Base-by-base conservation (phyloP, 306 rosid genomes). In the Vigna hirtella region DNA sequence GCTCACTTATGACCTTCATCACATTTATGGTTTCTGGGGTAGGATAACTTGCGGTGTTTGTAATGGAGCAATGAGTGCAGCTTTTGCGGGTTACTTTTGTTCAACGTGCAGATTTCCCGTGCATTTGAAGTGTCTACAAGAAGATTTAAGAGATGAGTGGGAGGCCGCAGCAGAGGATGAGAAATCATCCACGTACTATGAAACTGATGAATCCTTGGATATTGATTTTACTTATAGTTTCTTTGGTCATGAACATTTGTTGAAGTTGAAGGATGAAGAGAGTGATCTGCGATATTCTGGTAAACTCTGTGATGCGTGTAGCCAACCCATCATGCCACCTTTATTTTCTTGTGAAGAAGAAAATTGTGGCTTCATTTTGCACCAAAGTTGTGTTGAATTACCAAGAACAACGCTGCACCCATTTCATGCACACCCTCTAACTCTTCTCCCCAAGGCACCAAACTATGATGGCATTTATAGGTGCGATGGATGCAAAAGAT, bases 61-160 rank as follows among this genome's bases (percentile, higher is more conserved):
- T 66, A 2, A 66, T 42, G 72, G 14, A 18, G 17, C 34, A 2
- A 66, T 66, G 72, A 42, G 11, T 66, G 0, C 72, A 20, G 12
- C 52, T 43, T 42, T 66, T 43, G 53, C 72, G 1, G 72, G 72
- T 43, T 66, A 66, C 30, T 66, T 66, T 66, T 66, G 72, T 42
- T 42, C 53, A 66, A 5, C 34, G 12, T 66, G 72, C 72, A 5
- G 22, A 12, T 66, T 66, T 22, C 36, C 72, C 3, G 72, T 43
- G 53, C 72, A 66, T 66, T 66, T 66, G 71, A 66, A 18, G 11
- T 66, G 72, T 66, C 18, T 52, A 6, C 34, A 20, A 22, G 53
- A 42, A 5, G 14, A 18, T 40, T 9, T 38, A 65, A 17, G 51
- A 65, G 53, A 43, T 2, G 71, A 38, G n/a, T 38, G 30, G 30